phyloP scores from a whole-genome alignment of 2,329 filamentous ascomycete genomes.

The Aureobasidium sp. region DNA sequence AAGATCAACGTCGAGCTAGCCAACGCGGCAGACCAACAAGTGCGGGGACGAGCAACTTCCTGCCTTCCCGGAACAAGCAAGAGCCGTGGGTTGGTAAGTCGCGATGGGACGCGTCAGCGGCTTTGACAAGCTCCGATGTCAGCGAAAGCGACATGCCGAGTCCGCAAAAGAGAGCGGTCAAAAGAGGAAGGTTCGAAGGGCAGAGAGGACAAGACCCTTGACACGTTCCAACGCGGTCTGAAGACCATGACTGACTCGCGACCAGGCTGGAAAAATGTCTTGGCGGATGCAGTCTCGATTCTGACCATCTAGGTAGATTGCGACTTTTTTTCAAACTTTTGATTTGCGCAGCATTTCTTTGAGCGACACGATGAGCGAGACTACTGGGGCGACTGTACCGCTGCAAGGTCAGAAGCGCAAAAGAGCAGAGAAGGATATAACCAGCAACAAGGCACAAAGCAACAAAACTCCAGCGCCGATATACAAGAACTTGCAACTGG shows the following conservation, averaged over 20 bases:
- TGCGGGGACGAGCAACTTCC: neutral
- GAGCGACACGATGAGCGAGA: neutral
- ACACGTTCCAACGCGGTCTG: neutral
- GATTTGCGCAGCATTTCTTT: neutral
- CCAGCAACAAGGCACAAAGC: neutral
- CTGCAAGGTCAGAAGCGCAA: constrained; percentile 17
- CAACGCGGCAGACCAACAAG: neutral
- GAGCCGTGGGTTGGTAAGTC: neutral
- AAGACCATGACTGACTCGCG: too few relatives aligned
- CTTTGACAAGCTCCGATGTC: neutral
- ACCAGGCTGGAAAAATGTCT: too few relatives aligned
- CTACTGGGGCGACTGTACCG: neutral
- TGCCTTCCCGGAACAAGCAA: too few relatives aligned
- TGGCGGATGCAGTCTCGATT: too few relatives aligned
- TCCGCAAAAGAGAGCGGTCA: neutral
- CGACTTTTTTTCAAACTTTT: neutral
- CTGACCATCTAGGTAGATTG: constrained; percentile 5
- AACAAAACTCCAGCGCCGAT: neutral
- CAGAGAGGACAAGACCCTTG: neutral
- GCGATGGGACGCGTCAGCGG: neutral
- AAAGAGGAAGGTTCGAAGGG: neutral
- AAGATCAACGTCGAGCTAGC: neutral
- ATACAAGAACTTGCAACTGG: constrained; percentile 12
- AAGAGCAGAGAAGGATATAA: constrained; percentile 8
- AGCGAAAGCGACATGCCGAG: neutral